Evolutionary conservation across 352 stramenopile genomes (phyloP), one percentile per base, ranked within the genome.

Genomic region (Globisporangium abappressorium): DNA sequence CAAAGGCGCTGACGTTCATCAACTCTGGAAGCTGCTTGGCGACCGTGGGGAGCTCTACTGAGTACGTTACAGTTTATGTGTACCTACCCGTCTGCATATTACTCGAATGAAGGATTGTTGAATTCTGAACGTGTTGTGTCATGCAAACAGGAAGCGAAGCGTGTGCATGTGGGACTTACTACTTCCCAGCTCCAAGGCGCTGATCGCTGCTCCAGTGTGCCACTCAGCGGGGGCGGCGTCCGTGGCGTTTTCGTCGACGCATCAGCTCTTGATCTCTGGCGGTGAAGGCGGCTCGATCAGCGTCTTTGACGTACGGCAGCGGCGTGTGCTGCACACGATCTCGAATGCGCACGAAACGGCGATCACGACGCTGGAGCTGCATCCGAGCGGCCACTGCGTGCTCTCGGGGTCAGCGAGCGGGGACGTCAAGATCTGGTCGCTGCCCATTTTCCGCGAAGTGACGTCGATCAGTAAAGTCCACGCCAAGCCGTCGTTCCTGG

Each of bases 361-460:
- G 7, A 92, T 96, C 74, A 95, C 87, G 65, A 93, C 82, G 47
- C 72, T 96, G 8, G 85, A 81, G 54, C 51, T 95, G 46, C 89
- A 96, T 36, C 85, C 89, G 26, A 89, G 81, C 34, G 85, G 87
- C 5, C 76, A 87, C n/a, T 96, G 85, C 49, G 74, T 96, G 57
- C 76, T 96, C 8, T 95, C 89, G 18, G 89, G 89, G 7, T 95
- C 89, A 0, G 84, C 89, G 28, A 86, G 84, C 22, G 89, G 89
- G 5, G 89, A 95, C 60, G 77, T 96, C 54, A 96, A 96, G 77
- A 94, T 96, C 58, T 96, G 88, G 88, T 92, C 88, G 15, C 68
- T 96, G 28, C 87, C 88, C 12, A 87, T 94, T 51, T 96, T 96
- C 68, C 80, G 88, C 20, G 87, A 96, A 65, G 69, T 95, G n/a